A percentile compares a stretch with the other conserved stretches of the same genome.
Evolutionary conservation across 2,329 filamentous ascomycete species (phyloP).

Genomic region (Monilinia fructigena): DNA sequence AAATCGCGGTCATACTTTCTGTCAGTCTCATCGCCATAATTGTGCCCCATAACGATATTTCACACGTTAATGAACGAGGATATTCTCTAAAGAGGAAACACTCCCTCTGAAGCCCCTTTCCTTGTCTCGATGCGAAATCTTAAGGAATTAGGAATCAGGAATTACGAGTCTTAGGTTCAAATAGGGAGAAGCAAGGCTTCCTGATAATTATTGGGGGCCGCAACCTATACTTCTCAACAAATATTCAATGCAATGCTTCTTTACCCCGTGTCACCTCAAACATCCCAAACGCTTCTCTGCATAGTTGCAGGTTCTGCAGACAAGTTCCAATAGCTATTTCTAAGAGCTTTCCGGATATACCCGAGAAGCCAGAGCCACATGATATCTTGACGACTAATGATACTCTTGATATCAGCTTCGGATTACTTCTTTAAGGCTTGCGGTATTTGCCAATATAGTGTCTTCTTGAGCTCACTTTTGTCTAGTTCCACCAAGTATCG

Average conservation of each 20-base stretch:
- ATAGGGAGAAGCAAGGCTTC: slow-evolving; percentile 15
- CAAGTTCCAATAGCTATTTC: background rate
- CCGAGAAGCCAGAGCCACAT: slow-evolving; percentile 12
- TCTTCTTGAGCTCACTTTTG: background rate
- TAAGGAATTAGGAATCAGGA: background rate
- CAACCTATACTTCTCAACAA: slow-evolving; percentile 12
- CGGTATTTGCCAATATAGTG: slow-evolving; percentile 3
- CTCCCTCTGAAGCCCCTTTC: background rate
- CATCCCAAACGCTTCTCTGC: background rate
- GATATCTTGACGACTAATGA: slow-evolving; percentile 1
- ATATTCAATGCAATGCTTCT: slow-evolving; percentile 5
- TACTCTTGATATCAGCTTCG: background rate
- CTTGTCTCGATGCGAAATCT: background rate
- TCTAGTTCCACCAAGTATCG: slow-evolving; percentile 8
- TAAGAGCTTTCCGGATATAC: slow-evolving; percentile 8
- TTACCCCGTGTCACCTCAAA: slow-evolving; percentile 1
- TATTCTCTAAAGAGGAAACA: background rate
- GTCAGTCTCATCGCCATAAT: slow-evolving; percentile 1
- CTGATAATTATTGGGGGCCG: background rate
- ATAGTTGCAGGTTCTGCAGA: slow-evolving; percentile 16
- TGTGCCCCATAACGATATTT: background rate
- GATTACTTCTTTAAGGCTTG: slow-evolving; percentile 7
- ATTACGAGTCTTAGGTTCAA: background rate
- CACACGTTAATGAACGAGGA: background rate
- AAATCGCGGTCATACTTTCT: slow-evolving; percentile 4